phyloP scores from a whole-genome alignment of 2,329 filamentous ascomycete species.

The Teratosphaeria destructans region DNA sequence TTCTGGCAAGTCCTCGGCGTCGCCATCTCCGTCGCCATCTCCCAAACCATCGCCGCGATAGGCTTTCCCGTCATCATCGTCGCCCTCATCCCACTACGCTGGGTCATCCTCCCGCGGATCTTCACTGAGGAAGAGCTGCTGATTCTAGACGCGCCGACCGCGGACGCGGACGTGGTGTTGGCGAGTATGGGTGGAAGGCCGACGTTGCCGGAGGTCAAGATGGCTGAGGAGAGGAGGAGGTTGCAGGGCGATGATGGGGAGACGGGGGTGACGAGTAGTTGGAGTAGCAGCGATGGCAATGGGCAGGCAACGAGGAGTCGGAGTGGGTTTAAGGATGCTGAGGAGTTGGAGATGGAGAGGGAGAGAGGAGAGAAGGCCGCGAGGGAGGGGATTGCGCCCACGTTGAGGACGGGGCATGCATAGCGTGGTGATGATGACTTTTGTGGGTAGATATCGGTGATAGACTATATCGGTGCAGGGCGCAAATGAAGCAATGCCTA shows the following conservation, averaged over 20 bases:
- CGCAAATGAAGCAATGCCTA: neutral
- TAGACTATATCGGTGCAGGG: neutral
- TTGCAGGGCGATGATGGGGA: constrained; percentile 16
- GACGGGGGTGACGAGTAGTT: constrained; percentile 12
- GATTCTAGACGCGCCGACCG: constrained; percentile 45
- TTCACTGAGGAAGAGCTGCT: constrained; percentile 40
- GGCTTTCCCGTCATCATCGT: constrained; percentile 50
- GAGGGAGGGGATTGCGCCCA: constrained; percentile 11
- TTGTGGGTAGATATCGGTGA: neutral
- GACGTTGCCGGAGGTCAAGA: constrained; percentile 25
- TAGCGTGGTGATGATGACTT: neutral
- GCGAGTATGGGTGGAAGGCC: constrained; percentile 43
- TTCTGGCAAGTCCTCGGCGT: constrained; percentile 43
- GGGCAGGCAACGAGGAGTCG: constrained; percentile 13
- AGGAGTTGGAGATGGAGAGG: constrained; percentile 10
- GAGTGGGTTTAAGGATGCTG: constrained; percentile 12
- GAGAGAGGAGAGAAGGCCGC: constrained; percentile 10
- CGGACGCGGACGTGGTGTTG: constrained; percentile 43
- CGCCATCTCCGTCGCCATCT: constrained; percentile 46
- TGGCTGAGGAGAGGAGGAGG: constrained; percentile 15
- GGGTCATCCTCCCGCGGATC: constrained; percentile 40
- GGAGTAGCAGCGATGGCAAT: constrained; percentile 7
- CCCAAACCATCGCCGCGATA: constrained; percentile 50
- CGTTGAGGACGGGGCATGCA: constrained; percentile 16
- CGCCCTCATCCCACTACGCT: constrained; percentile 45